phyloP scores from a whole-genome alignment of 371 early-diverging fungal genomes.

The Phascolomyces articulosus region DNA sequence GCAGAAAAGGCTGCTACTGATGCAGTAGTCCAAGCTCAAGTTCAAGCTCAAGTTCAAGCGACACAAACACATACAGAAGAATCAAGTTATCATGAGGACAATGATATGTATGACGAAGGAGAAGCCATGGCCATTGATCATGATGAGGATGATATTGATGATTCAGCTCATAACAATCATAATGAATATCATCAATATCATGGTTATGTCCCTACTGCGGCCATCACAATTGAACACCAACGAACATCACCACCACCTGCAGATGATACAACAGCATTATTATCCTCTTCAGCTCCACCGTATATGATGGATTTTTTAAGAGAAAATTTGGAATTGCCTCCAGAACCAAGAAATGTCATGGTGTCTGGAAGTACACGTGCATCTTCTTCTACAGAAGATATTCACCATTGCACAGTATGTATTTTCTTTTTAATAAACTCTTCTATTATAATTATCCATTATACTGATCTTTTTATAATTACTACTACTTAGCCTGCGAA shows the following conservation, averaged over 20 bases:
- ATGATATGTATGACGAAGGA: too few species aligned
- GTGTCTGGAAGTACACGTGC: constrained; percentile 17
- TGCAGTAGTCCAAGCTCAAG: too few species aligned
- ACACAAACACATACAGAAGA: neutral
- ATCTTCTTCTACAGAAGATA: neutral
- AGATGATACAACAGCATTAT: constrained; percentile 23
- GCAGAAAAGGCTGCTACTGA: neutral
- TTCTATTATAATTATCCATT: neutral
- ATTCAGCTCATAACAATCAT: too few species aligned
- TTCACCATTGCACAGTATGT: constrained; percentile 17
- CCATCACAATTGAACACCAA: constrained; percentile 1
- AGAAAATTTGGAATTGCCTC: constrained; percentile 4
- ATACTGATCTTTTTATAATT: neutral
- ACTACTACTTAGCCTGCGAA: constrained; percentile 14
- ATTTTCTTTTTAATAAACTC: too few species aligned
- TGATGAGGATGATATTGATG: neutral
- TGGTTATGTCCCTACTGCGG: neutral
- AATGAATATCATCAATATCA: neutral
- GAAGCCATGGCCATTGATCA: constrained; percentile 12
- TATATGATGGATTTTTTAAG: constrained; percentile 27
- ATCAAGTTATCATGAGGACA: neutral
- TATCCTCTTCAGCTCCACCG: constrained; percentile 29
- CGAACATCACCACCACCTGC: constrained; percentile 28
- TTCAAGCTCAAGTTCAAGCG: neutral
- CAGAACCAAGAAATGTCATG: constrained; percentile 13